Percentiles rank a stretch among this genome's conserved stretches.
phyloP scores from a whole-genome alignment of 2,329 filamentous ascomycete species.

The Epichloe sylvatica region DNA sequence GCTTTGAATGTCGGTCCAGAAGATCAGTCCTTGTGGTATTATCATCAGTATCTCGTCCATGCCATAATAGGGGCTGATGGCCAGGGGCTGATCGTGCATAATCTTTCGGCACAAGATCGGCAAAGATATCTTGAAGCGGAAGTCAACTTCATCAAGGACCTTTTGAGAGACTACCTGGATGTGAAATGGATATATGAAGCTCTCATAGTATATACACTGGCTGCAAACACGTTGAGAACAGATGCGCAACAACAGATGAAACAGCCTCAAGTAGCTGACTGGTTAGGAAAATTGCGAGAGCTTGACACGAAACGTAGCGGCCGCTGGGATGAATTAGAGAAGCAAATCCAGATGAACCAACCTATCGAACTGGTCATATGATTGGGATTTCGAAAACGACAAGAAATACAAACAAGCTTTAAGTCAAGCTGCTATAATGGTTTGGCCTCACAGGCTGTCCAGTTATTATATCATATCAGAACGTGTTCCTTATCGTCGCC shows the following conservation, averaged over 20 bases:
- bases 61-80: slow-evolving; percentile 39
- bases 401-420: neutral
- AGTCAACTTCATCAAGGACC: slow-evolving; percentile 56
- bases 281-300: slow-evolving; percentile 51
- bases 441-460: neutral
- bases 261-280: slow-evolving; percentile 25
- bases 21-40: slow-evolving; percentile 94
- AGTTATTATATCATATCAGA: neutral
- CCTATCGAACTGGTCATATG: neutral
- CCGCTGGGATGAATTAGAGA: slow-evolving; percentile 60
- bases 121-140: slow-evolving; percentile 53
- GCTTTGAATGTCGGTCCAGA: slow-evolving; percentile 82
- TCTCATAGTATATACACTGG: slow-evolving; percentile 57
- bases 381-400: neutral
- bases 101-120: slow-evolving; percentile 46
- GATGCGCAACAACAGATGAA: slow-evolving; percentile 27
- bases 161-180: slow-evolving; percentile 43
- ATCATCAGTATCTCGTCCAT: slow-evolving; percentile 76
- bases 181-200: slow-evolving; percentile 82
- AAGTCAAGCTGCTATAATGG: neutral
- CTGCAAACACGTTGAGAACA: slow-evolving; percentile 24
- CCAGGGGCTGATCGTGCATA: neutral
- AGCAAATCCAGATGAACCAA: slow-evolving; percentile 13
- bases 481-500: neutral
- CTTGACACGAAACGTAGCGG: slow-evolving; percentile 63